Base-by-base conservation (phyloP, 495 filamentous ascomycete species). In the Penicillium waksmanii region DNA sequence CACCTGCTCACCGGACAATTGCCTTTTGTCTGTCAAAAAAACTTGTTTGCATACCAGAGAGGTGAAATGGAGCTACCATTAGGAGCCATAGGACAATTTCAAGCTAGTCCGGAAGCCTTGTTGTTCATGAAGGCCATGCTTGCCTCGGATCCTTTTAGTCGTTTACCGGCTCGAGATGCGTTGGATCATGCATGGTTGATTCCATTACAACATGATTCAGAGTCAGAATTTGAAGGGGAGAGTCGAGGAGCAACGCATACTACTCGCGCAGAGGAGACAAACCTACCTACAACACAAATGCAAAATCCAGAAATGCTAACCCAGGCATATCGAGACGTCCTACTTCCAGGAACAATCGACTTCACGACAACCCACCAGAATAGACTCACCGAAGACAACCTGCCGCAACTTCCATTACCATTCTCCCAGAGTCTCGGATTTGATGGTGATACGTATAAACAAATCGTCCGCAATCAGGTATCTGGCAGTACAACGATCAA, bases 181-280 rank as follows among this genome's bases (percentile, higher is more conserved):
- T 40, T 64, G 12, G 53, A 57, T 12, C 53, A 60, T 27, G 40
- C 48, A 21, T 64, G 61, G 61, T 18, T 64, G 19, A 31, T 18
- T 17, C 25, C 40, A 12, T 25, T 57, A 33, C 50, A 38, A 5
- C 54, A 53, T 48, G 59, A 57, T 10, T 62, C 53, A 17, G 47
- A 50, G 5, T 3, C 31, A 40, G 57, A 55, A 13, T 33, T 51
- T 13, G 40, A 47, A 48, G 12, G 3, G 6, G 18, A 47, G 2
- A 56, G 5, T 38, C n/a, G 18, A 21, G 52, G 18, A 11, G n/a
- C 13, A 19, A 8, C 40, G 3, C 7, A 44, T 18, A 44, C 17
- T 18, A 17, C 42, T 17, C 42, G 4, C 17, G 17, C 43, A 27
- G 18, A 13, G n/a, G 52, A 57, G 8, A 42, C 48, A 21, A 38